Base-by-base conservation (phyloP, 495 filamentous ascomycete genomes). In the Geopyxis carbonaria region DNA sequence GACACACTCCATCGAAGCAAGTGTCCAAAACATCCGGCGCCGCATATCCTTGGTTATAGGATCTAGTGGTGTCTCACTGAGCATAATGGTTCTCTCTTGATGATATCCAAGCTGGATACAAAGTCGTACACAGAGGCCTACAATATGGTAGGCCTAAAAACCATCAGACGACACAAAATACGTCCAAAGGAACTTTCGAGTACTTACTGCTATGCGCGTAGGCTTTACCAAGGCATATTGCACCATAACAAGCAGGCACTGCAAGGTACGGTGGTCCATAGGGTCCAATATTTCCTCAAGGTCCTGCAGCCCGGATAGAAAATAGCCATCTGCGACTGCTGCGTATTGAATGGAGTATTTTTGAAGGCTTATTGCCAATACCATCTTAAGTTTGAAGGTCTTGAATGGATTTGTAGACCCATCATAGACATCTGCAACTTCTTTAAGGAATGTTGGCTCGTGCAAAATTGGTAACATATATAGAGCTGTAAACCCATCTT, bases 211-310 rank as follows among this genome's bases (percentile, higher is more conserved):
- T 16, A 84, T 91, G 32, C 82, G 64, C 0, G 85, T 93, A 2
- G 87, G 85, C 2, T 86, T 93, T 27, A 93, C 59, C 25, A 93
- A 64, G 7, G 87, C 93, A 61, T 95, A 95, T 52, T 87, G 81
- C 14, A 73, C 82, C 58, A 93, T 84, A 9, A 95, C 57, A 0
- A 77, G 68, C 31, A 92, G 70, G 46, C 85, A 93, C 58, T 95
- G 87, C n/a, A 95, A 61, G 0, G 87, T 85, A 49, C 72, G 77
- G 11, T 93, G 54, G 51, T 93, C 79, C 67, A 86, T 91, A 10
- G 72, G 69, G 42, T 73, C 69, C 25, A 93, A 64, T 9, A 85
- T 72, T 1, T 67, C 68, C 48, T 93, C 81, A 31, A 93, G 68
- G 45, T 73, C 78, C 22, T 73, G 73, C 53, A 93, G 68, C 8